These are phyloP conservation scores for Ogataea wickerhamii DNA, from an alignment of 805 yeast genomes.

Conservation along the genomic window DNA sequence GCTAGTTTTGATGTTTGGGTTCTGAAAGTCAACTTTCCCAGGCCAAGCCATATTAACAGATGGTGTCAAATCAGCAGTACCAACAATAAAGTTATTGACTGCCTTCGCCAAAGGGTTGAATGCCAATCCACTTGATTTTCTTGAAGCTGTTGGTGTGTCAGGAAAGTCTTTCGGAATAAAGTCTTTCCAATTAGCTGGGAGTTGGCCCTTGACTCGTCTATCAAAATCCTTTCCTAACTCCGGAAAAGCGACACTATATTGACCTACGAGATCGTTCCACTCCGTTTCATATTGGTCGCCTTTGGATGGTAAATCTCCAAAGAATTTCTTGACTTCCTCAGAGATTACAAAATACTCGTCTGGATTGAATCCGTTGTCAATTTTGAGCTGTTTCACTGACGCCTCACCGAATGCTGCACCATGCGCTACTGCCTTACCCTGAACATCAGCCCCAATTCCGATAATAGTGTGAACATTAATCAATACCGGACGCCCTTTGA, in stretches of 20 bases:
- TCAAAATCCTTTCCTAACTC: slow-evolving; percentile 70
- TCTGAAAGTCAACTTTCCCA: slow-evolving; percentile 88
- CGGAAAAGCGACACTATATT: slow-evolving; percentile 67
- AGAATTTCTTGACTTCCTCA: slow-evolving; percentile 73
- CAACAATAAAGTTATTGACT: slow-evolving; percentile 61
- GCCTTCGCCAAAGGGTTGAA: slow-evolving; percentile 72
- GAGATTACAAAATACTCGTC: slow-evolving; percentile 74
- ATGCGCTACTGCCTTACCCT: slow-evolving; percentile 90
- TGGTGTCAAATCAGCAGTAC: slow-evolving; percentile 96
- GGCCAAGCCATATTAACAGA: slow-evolving; percentile 83
- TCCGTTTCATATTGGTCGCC: slow-evolving; percentile 65
- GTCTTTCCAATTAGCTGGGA: slow-evolving; percentile 82
- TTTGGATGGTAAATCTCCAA: slow-evolving; percentile 49
- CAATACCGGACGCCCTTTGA: slow-evolving; percentile 77
- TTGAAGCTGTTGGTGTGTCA: slow-evolving; percentile 83
- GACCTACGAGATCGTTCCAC: slow-evolving; percentile 64
- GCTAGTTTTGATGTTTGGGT: slow-evolving; percentile 48
- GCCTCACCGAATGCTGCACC: slow-evolving; percentile 94
- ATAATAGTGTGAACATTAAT: slow-evolving; percentile 87
- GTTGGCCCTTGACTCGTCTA: slow-evolving; percentile 70
- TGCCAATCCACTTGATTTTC: slow-evolving; percentile 87
- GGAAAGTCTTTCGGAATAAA: slow-evolving; percentile 76
- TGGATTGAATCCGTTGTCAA: slow-evolving; percentile 81
- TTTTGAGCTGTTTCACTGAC: slow-evolving; percentile 83
- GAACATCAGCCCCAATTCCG: slow-evolving; percentile 83